These are phyloP conservation scores for Apiospora saccharicola DNA, from an alignment of 2,329 filamentous ascomycete genomes.

Conservation along the genomic window DNA sequence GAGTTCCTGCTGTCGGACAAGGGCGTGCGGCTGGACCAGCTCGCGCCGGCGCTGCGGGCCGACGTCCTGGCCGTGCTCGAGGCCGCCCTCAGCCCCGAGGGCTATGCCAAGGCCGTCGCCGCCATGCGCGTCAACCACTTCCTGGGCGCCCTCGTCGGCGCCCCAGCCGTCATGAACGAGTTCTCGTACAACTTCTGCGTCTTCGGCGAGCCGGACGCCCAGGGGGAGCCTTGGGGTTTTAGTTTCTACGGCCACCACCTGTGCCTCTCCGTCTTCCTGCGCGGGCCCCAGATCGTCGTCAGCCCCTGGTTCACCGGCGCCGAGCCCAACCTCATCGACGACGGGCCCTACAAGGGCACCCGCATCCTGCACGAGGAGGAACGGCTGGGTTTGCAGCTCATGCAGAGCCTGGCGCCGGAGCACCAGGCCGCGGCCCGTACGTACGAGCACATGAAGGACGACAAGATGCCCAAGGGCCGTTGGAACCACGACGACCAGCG, in stretches of 20 bases:
- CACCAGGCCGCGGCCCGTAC: slow-evolving; percentile 60
- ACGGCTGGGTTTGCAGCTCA: slow-evolving; percentile 68
- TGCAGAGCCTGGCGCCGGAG: slow-evolving; percentile 65
- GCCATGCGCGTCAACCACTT: slow-evolving; percentile 81
- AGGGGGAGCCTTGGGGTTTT: slow-evolving; percentile 70
- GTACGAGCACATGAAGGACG: slow-evolving; percentile 68
- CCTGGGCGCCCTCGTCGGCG: slow-evolving; percentile 71
- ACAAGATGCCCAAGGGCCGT: slow-evolving; percentile 69
- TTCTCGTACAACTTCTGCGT: slow-evolving; percentile 79
- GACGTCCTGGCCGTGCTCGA: slow-evolving; percentile 64
- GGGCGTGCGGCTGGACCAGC: slow-evolving; percentile 74
- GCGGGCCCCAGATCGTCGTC: slow-evolving; percentile 69
- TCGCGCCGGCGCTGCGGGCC: slow-evolving; percentile 49
- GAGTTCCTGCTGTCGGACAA: slow-evolving; percentile 75
- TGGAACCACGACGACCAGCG: slow-evolving; percentile 86
- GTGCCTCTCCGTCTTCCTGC: slow-evolving; percentile 75
- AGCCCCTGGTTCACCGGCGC: slow-evolving; percentile 82
- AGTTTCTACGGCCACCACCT: slow-evolving; percentile 82
- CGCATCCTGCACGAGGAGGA: slow-evolving; percentile 73
- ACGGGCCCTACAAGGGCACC: slow-evolving; percentile 67
- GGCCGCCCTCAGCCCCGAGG: slow-evolving; percentile 69
- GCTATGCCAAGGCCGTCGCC: slow-evolving; percentile 72
- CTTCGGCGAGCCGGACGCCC: slow-evolving; percentile 68
- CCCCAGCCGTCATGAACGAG: slow-evolving; percentile 72
- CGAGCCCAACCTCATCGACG: slow-evolving; percentile 78